Percentiles rank a stretch among this genome's conserved stretches.
Conservation (phyloP, 805 yeast genomes). For the Starmera caribaea region DNA sequence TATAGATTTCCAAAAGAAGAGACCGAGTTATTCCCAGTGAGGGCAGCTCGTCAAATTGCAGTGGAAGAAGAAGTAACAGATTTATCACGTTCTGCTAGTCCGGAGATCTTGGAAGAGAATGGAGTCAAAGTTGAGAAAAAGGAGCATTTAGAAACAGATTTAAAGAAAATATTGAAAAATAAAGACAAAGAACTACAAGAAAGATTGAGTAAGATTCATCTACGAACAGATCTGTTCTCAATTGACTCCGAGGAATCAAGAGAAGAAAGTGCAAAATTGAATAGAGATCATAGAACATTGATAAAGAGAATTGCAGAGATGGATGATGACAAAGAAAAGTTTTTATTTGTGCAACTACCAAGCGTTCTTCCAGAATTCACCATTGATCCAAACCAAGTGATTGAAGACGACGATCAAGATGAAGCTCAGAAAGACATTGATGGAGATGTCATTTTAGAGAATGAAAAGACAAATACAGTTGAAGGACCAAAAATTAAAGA, state of each 20-base stretch:
- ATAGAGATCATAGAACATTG: conserved; percentile 31
- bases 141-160: conserved; percentile 12
- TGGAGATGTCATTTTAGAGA: conserved; percentile 8
- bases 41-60: conserved; percentile 49
- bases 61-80: conserved; percentile 37
- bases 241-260: conserved; percentile 23
- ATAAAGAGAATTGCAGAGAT: conserved; percentile 15
- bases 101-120: conserved; percentile 20
- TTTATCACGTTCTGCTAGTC: conserved; percentile 10
- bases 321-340: conserved; percentile 23
- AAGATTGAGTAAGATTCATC: conserved; percentile 18
- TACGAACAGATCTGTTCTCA: conserved; percentile 19
- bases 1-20: conserved; percentile 38
- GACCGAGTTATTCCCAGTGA: conserved; percentile 55
- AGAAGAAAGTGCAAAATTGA: conserved; percentile 25
- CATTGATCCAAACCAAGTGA: conserved; percentile 4
- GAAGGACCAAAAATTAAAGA: conserved; percentile 4
- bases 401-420: conserved; percentile 1
- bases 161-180: conserved; percentile 11
- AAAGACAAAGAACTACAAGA: conserved; percentile 19
- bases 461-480: conserved; percentile 9
- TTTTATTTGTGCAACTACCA: conserved; percentile 30
- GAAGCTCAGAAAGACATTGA: conserved; percentile 7
- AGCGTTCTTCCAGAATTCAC: conserved; percentile 25
- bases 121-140: conserved; percentile 14